Base-by-base conservation (phyloP, 225 moss, liverwort and hornwort genomes). In the Marchantia paleacea region DNA sequence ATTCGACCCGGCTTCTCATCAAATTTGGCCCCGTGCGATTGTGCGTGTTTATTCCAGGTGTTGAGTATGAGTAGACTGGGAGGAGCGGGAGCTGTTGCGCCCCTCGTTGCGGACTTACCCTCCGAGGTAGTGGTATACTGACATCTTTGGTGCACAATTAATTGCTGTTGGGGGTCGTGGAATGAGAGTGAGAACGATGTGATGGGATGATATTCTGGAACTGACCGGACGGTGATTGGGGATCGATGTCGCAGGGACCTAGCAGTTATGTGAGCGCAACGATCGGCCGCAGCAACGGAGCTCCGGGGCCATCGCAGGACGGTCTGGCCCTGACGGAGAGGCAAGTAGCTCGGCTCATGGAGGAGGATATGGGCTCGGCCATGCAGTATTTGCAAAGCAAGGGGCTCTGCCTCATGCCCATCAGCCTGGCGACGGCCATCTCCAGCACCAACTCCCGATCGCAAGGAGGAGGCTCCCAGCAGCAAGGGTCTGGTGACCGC, bases 311-410 rank as follows among this genome's bases (percentile, higher is more conserved):
- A 26, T 82, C 86, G 20, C 91, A 91, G 80, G 99, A 99, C 50
- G 95, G 95, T 25, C 74, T 95, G 75, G 94, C 99, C 22, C 87
- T 99, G 80, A 99, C 99, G 12, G 99, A 99, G 74, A 78, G 94
- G 15, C 94, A 99, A 82, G 99, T 99, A 77, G 92, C 95, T 50
- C 93, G 95, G 12, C 83, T 99, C 81, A 99, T 99, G 99, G 99
- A 99, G 77, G 92, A 99, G 30, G 95, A 99, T 55, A 99, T 99
- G 99, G 99, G 99, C 8, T 91, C 92, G 7, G 99, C 99, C 7
- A 99, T 99, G 99, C 99, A 99, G 80, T 99, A 99, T 55, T 78
- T 99, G 0, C 99, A 99, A 82, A 99, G 99, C 85, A 99, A 95
- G 80, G 99, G 99, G 0, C 90, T 99, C 15, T 99, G 99, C 58